phyloP scores from a whole-genome alignment of 257 asterid species.

The Petunia secreta region DNA sequence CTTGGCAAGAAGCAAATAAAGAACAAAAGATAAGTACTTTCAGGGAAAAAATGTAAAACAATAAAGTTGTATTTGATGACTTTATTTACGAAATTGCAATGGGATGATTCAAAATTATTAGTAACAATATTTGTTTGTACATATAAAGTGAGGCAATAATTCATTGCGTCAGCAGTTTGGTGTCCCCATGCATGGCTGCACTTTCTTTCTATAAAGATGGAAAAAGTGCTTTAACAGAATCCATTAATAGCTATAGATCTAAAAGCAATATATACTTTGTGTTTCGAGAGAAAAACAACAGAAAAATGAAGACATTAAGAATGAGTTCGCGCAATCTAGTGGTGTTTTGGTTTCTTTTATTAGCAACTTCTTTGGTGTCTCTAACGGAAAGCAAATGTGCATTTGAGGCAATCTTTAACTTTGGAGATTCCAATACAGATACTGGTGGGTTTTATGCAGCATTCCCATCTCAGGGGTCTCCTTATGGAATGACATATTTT shows the following conservation, averaged over 20 bases:
- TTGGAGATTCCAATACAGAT: slow-evolving; percentile 81
- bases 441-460: slow-evolving; percentile 87
- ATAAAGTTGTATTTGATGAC: too few species aligned
- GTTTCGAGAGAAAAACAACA: slow-evolving; percentile 1
- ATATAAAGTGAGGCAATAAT: neutral
- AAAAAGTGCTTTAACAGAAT: neutral
- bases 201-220: slow-evolving; percentile 8
- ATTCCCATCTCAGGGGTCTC: slow-evolving; percentile 62
- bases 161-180: neutral
- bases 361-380: neutral
- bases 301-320: neutral
- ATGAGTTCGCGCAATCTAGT: neutral
- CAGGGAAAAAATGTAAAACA: neutral
- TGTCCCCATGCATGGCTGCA: slow-evolving; percentile 10
- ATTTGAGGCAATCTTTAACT: slow-evolving; percentile 69
- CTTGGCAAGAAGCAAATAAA: neutral
- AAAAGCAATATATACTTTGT: neutral
- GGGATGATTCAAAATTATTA: neutral
- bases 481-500: slow-evolving; percentile 83
- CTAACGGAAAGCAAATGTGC: slow-evolving; percentile 36
- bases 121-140: neutral
- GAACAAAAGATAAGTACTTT: neutral
- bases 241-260: neutral
- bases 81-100: neutral
- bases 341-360: neutral